Evolutionary conservation across 106 monocot genomes (phyloP).

Genomic region (Acanthochlamys bracteata): DNA sequence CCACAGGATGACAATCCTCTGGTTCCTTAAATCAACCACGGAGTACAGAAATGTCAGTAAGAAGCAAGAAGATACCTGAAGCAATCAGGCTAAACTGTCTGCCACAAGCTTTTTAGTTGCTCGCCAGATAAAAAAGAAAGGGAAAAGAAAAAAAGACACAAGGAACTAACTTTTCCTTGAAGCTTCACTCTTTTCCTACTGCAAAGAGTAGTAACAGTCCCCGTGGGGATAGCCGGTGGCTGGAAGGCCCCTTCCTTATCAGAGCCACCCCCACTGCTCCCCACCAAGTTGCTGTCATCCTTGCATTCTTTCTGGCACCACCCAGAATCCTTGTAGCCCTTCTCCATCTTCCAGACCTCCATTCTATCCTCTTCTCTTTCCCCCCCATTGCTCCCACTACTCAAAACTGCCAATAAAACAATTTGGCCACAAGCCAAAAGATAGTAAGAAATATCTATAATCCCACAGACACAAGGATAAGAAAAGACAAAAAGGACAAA

Average conservation of each 20-base stretch:
- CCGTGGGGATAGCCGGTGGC: not conserved
- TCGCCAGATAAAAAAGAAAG: too few species aligned
- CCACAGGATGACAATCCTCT: slow-evolving; percentile 24
- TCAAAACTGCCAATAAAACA: slow-evolving; percentile 1
- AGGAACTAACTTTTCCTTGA: slow-evolving; percentile 23
- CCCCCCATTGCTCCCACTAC: not conserved
- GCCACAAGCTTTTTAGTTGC: too few species aligned
- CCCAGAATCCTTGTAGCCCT: not conserved
- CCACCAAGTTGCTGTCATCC: not conserved
- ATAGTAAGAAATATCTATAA: not conserved
- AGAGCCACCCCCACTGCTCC: not conserved
- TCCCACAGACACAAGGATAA: not conserved
- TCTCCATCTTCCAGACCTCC: slow-evolving; percentile 3
- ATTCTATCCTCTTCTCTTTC: not conserved
- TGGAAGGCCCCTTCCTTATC: slow-evolving; percentile 9
- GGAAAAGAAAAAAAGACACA: too few species aligned
- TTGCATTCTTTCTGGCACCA: not conserved
- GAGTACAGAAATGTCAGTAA: not conserved
- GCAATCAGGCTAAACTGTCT: not conserved
- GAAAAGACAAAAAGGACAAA: not conserved
- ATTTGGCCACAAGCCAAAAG: too few species aligned
- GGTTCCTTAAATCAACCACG: slow-evolving; percentile 9
- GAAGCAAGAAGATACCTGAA: not conserved
- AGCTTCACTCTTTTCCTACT: slow-evolving; percentile 25
- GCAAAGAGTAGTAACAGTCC: not conserved